Base-by-base conservation (phyloP, 2,329 filamentous ascomycete species). In the Calonectria pseudoturangicola region DNA sequence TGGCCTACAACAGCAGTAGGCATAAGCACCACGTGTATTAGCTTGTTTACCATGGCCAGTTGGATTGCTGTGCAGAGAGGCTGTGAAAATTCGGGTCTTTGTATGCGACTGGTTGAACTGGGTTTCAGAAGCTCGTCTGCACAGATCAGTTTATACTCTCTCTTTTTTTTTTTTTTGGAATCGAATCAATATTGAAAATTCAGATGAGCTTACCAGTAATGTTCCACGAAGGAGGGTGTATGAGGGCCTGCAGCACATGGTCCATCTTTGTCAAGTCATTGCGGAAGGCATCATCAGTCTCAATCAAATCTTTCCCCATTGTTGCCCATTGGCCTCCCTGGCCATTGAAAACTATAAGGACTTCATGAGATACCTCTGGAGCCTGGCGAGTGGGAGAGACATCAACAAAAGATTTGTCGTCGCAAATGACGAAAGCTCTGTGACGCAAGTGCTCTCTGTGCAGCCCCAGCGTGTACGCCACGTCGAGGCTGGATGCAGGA, bases 291-390 rank as follows among this genome's bases (percentile, higher is more conserved):
- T 47, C 41, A 25, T 33, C 27, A 9, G 10, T 18, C 6, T 33
- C 33, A 27, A 77, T 65, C 2, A 84, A 65, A 13, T 81, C 77
- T 0, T 66, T 45, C 0, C 79, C 82, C 81, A 84, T 83, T 12
- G 45, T 47, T 1, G 76, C 72, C 82, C 83, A 85, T 36, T 84
- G 82, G 0, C 81, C 81, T 0, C 83, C 83, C 27, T 84, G 83
- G 0, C 83, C 83, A 0, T 80, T 83, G 66, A 84, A 84, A 2
- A 82, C 77, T 16, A 80, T 74, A 25, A 77, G 68, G 1, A 56
- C 33, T 18, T 63, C 54, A 4, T 68, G 18, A 41, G 28, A 16
- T 41, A 4, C 5, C 16, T 33, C 18, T 2, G 18, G 9, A 10
- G 30, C 30, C 3, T 15, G 25, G 4, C 28, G 16, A 7, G 15